Base-by-base conservation (phyloP, 192 early-diverging fungal species). In the Backusella liffmaniae region DNA sequence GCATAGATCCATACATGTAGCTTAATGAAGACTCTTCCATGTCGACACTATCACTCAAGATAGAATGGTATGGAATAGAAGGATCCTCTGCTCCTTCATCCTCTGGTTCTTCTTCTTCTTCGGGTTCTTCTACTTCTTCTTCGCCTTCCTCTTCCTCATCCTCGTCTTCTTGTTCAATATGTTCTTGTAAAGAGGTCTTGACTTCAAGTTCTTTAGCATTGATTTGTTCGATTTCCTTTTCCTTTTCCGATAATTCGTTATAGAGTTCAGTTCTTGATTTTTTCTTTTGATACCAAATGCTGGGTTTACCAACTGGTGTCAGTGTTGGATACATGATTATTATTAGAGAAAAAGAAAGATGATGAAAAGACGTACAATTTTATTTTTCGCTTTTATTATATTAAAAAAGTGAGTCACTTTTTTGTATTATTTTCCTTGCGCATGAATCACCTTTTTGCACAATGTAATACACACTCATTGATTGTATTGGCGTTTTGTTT, bases 321-420 rank as follows among this genome's bases (percentile, higher is more conserved):
- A 69, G n/a, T 69, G 67, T 41, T 37, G 67, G 67, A 41, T 69
- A 69, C 67, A 69, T 69, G 21, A 36, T 68, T 68, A 21, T 68
- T 16, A 9, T 10, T 18, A 36, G 5, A 36, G 32, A 21, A 49
- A 67, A 18, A 18, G 36, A 67, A 16, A 12, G 32, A 66, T 0
- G 30, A 32, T 35, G 32, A 67, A 35, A 41, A 23, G 36, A 69
- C n/a, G 37, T 69, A n/a, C 13, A 44, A 44, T 69, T 41, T 37
- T 69, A 21, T 69, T 69, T 39, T 29, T 34, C 66, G 66, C 34
- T 32, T 36, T 36, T 21, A 21, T 56, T 56, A 56, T 65, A 21
- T 49, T 18, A n/a, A 49, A 49, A 49, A 49, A 49, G 46, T 49
- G 46, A 49, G 62, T 66, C 62, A 66, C 62, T 32, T 15, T 30